Evolutionary conservation across 2,329 filamentous ascomycete species (phyloP), one percentile per base, ranked within the genome.

Genomic region (Hypoxylon sp.): DNA sequence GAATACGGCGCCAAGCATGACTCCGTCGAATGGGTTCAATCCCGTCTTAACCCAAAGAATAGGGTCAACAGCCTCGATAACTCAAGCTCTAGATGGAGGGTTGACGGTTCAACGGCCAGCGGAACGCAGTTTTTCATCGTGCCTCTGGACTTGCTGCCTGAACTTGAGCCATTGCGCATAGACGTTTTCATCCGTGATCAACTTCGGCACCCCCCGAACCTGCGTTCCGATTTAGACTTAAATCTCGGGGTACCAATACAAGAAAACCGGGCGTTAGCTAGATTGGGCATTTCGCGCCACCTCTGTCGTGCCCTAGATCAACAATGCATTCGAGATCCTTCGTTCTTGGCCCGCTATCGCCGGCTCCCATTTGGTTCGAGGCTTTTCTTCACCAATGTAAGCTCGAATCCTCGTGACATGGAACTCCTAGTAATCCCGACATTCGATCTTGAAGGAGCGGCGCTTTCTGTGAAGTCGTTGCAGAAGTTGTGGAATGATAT

Each of bases 121-220:
- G 50, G 29, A 37, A 53, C 50, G 14, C 50, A 53, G 24, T 53
- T 53, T 11, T 53, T 53, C n/a, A 37, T 53, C n/a, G 50, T 53
- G 11, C 50, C 50, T 5, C 5, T 53, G 14, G n/a, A 35, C 14
- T 17, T 37, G 4, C n/a, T 53, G 8, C 29, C 29, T 10, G 31
- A 37, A 5, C 50, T 53, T 11, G 31, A 37, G 29, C 50, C 50
- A 2, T 10, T 53, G 24, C 29, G 50, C 3, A 53, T 53, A 35
- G 50, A 53, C 24, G 31, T 35, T 37, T 53, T 53, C 24, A 53
- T 53, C 31, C 5, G 17, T 13, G 50, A 53, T 53, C 50, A 53
- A 17, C 50, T 53, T 22, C 50, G 37, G n/a, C 31, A 53, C n/a
- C 50, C 50, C 11, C 17, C 50, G 13, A 9, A 37, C 29, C n/a